Conservation (phyloP, 768 basidiomycete species). For the Mycena rosella region DNA sequence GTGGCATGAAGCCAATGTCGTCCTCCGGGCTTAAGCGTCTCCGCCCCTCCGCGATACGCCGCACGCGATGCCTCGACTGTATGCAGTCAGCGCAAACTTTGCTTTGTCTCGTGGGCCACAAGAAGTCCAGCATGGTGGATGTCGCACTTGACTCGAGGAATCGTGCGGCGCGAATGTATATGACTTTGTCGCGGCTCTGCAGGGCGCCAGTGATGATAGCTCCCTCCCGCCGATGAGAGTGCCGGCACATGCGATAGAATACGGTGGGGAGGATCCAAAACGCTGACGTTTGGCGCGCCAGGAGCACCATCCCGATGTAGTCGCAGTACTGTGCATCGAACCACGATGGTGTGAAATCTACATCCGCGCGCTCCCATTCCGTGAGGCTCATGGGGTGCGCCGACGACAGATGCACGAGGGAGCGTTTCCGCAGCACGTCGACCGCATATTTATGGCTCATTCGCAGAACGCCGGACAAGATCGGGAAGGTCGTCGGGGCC, state of each 20-base stretch:
- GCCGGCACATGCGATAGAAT: neutral
- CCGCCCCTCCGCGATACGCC: neutral
- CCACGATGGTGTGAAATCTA: neutral
- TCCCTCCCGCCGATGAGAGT: neutral
- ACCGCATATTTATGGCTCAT: slow-evolving; percentile 20
- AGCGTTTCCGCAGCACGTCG: neutral
- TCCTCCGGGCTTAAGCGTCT: neutral
- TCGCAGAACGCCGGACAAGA: slow-evolving; percentile 11
- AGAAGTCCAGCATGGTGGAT: neutral
- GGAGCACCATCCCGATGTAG: neutral
- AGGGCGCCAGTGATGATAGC: neutral
- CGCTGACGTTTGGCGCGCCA: slow-evolving; percentile 5
- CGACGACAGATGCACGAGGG: neutral
- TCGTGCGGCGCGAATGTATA: neutral
- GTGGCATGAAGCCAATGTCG: neutral
- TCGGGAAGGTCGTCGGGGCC: neutral
- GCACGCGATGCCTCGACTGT: neutral
- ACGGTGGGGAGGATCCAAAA: slow-evolving; percentile 12
- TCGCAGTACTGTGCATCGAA: neutral
- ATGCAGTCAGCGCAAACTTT: neutral
- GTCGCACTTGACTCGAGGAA: neutral
- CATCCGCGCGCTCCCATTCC: neutral
- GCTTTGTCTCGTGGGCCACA: neutral
- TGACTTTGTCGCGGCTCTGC: neutral
- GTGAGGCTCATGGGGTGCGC: neutral